Conservation (phyloP, 305 asterid species). For the Solanum hybrid region DNA sequence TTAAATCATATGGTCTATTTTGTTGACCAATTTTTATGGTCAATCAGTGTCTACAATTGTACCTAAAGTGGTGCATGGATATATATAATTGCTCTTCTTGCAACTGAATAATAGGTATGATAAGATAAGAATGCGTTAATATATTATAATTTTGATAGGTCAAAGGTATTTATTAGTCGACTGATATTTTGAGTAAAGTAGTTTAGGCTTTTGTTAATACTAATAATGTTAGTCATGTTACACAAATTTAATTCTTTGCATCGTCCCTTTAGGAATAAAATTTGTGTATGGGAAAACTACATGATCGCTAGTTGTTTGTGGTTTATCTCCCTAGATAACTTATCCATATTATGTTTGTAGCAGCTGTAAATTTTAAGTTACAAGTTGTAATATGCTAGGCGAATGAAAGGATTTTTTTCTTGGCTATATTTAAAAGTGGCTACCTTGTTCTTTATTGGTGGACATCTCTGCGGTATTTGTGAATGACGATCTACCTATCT, state of each 20-base stretch:
- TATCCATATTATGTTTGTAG: background rate
- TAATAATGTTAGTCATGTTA: background rate
- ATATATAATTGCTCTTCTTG: background rate
- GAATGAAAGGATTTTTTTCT: background rate
- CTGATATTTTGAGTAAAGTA: background rate
- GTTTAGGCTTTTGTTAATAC: no score
- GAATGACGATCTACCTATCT: background rate
- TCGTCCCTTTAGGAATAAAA: background rate
- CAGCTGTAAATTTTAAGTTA: background rate
- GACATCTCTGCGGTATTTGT: background rate
- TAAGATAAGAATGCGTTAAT: background rate
- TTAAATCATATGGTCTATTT: background rate
- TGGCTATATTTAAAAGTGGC: background rate
- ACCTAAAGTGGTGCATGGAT: background rate
- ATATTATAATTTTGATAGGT: background rate
- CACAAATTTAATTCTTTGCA: no score
- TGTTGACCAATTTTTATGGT: background rate
- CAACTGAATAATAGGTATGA: background rate
- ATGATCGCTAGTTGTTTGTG: background rate
- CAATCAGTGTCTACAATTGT: background rate
- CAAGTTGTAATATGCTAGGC: background rate
- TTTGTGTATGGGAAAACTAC: background rate
- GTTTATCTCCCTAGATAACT: background rate
- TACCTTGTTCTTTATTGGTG: background rate
- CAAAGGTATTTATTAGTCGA: background rate